Evolutionary conservation across 1,139 yeast species (phyloP).

Genomic region (Nakaseomyces bracarensis): DNA sequence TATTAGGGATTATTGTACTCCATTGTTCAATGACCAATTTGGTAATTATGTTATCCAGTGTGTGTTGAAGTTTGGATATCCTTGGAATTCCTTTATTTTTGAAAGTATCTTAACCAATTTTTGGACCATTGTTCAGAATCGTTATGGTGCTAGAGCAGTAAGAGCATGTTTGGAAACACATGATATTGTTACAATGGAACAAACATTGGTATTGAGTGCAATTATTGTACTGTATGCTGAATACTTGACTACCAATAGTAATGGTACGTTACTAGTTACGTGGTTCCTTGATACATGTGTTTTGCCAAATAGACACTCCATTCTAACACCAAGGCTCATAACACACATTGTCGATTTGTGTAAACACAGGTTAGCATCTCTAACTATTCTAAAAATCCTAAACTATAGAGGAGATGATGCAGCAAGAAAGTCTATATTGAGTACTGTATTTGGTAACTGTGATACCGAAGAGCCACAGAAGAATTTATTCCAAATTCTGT

Average conservation of each 20-base stretch:
- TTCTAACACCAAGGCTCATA: slow-evolving; percentile 50
- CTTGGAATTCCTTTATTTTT: slow-evolving; percentile 83
- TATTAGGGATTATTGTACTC: slow-evolving; percentile 73
- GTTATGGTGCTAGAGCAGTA: slow-evolving; percentile 93
- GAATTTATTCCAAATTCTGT: slow-evolving; percentile 44
- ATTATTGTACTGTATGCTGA: slow-evolving; percentile 73
- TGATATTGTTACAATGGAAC: slow-evolving; percentile 50
- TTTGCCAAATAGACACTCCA: slow-evolving; percentile 47
- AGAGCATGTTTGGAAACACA: slow-evolving; percentile 85
- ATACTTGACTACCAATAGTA: slow-evolving; percentile 71
- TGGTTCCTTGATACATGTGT: slow-evolving; percentile 91
- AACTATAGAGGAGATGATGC: slow-evolving; percentile 57
- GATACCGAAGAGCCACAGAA: slow-evolving; percentile 30
- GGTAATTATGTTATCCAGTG: slow-evolving; percentile 96
- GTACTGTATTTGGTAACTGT: slow-evolving; percentile 50
- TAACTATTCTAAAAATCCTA: slow-evolving; percentile 73
- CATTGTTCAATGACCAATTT: slow-evolving; percentile 86
- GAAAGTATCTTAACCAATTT: slow-evolving; percentile 76
- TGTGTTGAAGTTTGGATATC: slow-evolving; percentile 79
- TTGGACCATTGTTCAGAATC: slow-evolving; percentile 73
- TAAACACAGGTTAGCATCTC: slow-evolving; percentile 78
- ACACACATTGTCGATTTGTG: slow-evolving; percentile 60
- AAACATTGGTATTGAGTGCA: slow-evolving; percentile 67
- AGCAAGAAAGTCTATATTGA: slow-evolving; percentile 56
- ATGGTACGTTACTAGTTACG: slow-evolving; percentile 82